phyloP scores from a whole-genome alignment of 1,284 basidiomycete species.

The Rhodotorula sp. region DNA sequence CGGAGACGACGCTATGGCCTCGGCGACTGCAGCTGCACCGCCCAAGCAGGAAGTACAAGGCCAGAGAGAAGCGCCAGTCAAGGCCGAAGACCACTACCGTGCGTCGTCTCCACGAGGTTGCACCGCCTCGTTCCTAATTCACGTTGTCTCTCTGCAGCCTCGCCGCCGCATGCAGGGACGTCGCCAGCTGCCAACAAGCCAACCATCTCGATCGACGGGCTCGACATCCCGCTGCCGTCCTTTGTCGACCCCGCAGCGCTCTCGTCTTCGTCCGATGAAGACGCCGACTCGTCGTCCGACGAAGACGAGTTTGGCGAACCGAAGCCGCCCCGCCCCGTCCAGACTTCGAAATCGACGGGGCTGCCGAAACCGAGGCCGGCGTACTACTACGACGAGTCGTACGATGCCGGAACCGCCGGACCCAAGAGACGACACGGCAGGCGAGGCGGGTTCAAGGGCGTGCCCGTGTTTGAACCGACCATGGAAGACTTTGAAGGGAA shows the following conservation, averaged over 20 bases:
- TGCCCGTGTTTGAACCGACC: conserved; percentile 88
- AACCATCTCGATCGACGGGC: background rate
- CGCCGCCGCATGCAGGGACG: conserved; percentile 1
- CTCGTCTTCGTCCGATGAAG: conserved; percentile 11
- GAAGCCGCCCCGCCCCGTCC: conserved; percentile 24
- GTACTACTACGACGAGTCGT: conserved; percentile 41
- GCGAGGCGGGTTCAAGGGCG: conserved; percentile 56
- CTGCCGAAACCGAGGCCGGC: conserved; percentile 29
- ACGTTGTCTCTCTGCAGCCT: background rate
- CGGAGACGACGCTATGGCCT: too few species aligned
- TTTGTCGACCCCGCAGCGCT: conserved; percentile 33
- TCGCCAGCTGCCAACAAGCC: conserved; percentile 3
- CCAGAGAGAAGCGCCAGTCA: background rate
- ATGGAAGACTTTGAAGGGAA: conserved; percentile 56
- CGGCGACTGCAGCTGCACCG: background rate
- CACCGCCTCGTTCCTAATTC: background rate
- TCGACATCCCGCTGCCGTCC: conserved; percentile 30
- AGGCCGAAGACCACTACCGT: conserved; percentile 10
- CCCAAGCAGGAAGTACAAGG: background rate
- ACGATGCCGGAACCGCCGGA: conserved; percentile 37
- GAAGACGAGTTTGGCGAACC: conserved; percentile 33
- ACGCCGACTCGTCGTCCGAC: conserved; percentile 34
- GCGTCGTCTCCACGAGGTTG: background rate
- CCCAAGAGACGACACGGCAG: conserved; percentile 36
- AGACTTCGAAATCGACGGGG: conserved; percentile 23